A percentile compares a stretch with the other conserved stretches of the same genome.
These are phyloP conservation scores for Globisporangium splendens DNA, from an alignment of 352 stramenopile genomes.

Conservation along the genomic window DNA sequence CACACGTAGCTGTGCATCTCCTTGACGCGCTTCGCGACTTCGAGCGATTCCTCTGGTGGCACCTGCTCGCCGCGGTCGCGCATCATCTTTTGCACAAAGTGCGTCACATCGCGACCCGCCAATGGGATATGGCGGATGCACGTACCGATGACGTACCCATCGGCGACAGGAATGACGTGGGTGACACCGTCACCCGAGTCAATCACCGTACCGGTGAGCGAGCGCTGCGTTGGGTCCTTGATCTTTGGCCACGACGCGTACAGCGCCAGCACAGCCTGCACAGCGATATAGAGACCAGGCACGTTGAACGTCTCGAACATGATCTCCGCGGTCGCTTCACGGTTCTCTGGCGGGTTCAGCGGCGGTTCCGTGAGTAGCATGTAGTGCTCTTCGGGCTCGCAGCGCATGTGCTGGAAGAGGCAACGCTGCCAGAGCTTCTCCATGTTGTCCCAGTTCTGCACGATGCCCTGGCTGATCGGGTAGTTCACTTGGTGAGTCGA, in stretches of 20 bases:
- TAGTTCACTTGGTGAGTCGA: constrained; percentile 92
- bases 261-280: constrained; percentile 93
- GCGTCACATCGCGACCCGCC: constrained; percentile 92
- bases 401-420: constrained; percentile 93
- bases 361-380: constrained; percentile 90
- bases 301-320: constrained; percentile 98
- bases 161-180: constrained; percentile 92
- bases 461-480: constrained; percentile 85
- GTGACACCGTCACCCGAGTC: constrained; percentile 94
- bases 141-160: constrained; percentile 94
- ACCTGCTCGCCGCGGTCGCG: constrained; percentile 90
- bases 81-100: constrained; percentile 94
- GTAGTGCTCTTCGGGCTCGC: constrained; percentile 93
- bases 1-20: constrained; percentile 95
- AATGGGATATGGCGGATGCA: constrained; percentile 95
- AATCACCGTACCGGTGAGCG: constrained; percentile 92
- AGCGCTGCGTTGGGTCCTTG: constrained; percentile 80
- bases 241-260: constrained; percentile 93
- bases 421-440: constrained; percentile 93
- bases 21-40: constrained; percentile 91
- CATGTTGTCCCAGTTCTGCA: constrained; percentile 96
- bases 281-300: constrained; percentile 92
- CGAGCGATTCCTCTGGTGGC: constrained; percentile 89
- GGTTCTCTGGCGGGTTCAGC: constrained; percentile 94
- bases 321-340: constrained; percentile 94